Evolutionary conservation across 192 early-diverging fungal genomes (phyloP), one percentile per base, ranked within the genome.

Genomic region (Funneliformis geosporum): DNA sequence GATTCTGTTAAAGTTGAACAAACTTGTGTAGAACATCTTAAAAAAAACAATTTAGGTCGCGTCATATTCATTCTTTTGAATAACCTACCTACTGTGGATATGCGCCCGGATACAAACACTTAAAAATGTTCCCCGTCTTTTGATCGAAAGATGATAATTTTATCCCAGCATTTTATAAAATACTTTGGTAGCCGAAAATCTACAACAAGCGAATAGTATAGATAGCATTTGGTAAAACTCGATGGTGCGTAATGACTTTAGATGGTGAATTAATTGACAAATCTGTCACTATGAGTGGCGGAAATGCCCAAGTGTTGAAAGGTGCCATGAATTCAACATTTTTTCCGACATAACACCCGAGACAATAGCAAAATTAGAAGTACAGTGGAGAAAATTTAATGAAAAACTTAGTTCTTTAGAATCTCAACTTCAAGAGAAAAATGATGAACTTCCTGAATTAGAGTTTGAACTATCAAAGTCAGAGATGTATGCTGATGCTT

Each of bases 281-380:
- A 27, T 91, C 93, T 8, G 97, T 97, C 80, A 93, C 96, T 8
- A 96, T 99, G 95, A 91, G 90, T 40, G 98, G 98, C 77, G 98
- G 97, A 67, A 97, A 96, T 25, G 89, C 79, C 14, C 87, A 87
- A 66, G 88, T 91, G 0, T 84, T 85, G 8, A 89, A 91, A 16
- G 98, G 84, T 16, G 33, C 33, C 2, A 33, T 33, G 33, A 33
- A 2, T 33, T 33, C 33, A 33, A 33, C 0, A 33, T 33, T 33
- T 33, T 33, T 2, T 88, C 86, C 8, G 91, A 88, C 46, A 88
- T 87, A 27, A 84, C 88, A 33, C 81, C 86, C 7, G 89, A 89
- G 38, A 80, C 80, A 8, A 83, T 95, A 8, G 89, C 0, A 80
- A 83, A 87, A 4, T 84, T 88, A 11, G 93, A 95, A 61, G 64